Evolutionary conservation across 1,139 yeast genomes (phyloP), one percentile per base, ranked within the genome.

Genomic region (Magnusiomyces fungicola): DNA sequence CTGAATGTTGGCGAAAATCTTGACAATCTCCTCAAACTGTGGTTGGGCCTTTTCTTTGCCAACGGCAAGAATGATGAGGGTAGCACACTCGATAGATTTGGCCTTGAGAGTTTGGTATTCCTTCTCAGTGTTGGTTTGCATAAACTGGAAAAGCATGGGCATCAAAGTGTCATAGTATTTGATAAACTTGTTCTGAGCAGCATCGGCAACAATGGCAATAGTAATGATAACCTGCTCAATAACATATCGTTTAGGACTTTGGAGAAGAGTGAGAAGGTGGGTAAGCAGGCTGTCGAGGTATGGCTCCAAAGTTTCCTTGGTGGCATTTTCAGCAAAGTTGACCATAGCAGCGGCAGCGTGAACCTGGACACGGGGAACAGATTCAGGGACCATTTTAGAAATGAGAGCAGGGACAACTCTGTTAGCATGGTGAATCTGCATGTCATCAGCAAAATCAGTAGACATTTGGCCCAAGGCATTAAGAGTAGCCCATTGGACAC

Each of bases 291-390:
- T 79, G 65, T 92, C 98, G 63, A 92, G 74, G 61, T 85, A 90
- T 10, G 97, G 97, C 60, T 89, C 97, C 58, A 94, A 72, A 18
- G 82, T 79, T 55, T 85, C 95, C 63, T 87, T 86, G 4, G 89
- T 72, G 2, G 98, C 96, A 56, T 85, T 89, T 66, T 92, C 98
- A 45, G 94, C 81, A 65, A 92, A 92, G 65, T 92, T 92, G 42
- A 92, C 97, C 61, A 92, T 74, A 0, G 98, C 98, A 45, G 98
- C 98, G 37, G 98, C 97, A 16, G 97, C 98, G 64, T 92, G 98
- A 0, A 97, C 89, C 69, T 90, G 97, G 25, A 92, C 98, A 61
- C 97, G 76, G 52, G 94, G 95, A 30, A 84, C 89, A 22, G 86
- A 79, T 52, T 74, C 74, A 55, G 71, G 73, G 3, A 84, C 81